These are phyloP conservation scores for Barbarea vulgaris DNA, from an alignment of 345 rosid species.

Conservation along the genomic window DNA sequence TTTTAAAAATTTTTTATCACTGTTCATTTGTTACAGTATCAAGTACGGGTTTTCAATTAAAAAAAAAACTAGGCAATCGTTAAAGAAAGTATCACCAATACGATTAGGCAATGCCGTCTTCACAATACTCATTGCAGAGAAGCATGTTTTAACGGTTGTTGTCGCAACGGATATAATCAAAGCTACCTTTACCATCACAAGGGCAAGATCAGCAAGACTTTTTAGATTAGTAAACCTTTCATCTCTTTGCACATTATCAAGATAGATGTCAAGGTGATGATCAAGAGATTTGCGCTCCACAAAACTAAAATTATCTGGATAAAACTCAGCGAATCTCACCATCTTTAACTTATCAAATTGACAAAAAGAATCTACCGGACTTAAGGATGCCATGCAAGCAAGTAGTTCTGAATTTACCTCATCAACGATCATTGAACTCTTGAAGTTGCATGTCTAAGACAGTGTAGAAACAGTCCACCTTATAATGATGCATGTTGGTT, in stretches of 20 bases:
- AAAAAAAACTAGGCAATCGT: neutral
- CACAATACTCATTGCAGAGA: neutral
- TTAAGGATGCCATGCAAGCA: neutral
- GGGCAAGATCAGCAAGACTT: neutral
- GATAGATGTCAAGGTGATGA: neutral
- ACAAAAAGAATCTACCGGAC: neutral
- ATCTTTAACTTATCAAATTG: neutral
- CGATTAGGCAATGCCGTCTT: neutral
- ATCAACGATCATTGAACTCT: neutral
- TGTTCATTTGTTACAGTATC: too few species aligned
- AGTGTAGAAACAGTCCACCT: neutral
- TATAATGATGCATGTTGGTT: neutral
- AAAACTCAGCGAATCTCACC: neutral
- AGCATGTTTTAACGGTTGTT: neutral
- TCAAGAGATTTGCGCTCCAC: neutral
- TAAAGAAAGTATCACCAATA: neutral
- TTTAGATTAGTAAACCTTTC: neutral
- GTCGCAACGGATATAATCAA: neutral
- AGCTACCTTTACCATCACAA: neutral
- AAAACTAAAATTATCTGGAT: neutral
- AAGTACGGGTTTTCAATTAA: too few species aligned
- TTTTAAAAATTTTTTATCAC: neutral
- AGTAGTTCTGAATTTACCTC: neutral
- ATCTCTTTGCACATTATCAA: neutral
- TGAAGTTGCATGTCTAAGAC: neutral